Evolutionary conservation across 768 basidiomycete species (phyloP), one percentile per base, ranked within the genome.

Genomic region (Pleurotus tuoliensis): DNA sequence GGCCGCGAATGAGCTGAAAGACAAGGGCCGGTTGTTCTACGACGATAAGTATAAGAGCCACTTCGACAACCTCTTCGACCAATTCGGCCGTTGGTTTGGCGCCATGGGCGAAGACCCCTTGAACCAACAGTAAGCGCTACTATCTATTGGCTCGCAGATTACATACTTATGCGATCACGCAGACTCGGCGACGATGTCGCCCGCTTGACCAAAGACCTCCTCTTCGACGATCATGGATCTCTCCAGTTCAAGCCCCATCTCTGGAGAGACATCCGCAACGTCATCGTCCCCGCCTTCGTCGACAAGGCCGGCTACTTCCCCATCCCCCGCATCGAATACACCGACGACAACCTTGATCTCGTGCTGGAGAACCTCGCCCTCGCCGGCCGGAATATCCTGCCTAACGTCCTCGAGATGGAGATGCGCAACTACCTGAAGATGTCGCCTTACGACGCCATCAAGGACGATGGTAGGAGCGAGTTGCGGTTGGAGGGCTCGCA

Each of bases 311-410:
- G 87, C 20, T 88, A 92, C 64, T 66, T 95, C 55, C 94, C 94
- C 11, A 95, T 98, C 60, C 95, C 95, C 0, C 87, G 94, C 41
- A 84, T 94, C 67, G 94, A 96, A 70, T 98, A 96, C 73, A 87
- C 88, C 44, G 93, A 96, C 69, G 87, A 92, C 50, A 66, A 77
- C 5, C 72, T 95, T 58, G 94, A 96, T 62, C 79, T 97, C 45
- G 91, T 95, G 57, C 83, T 97, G 59, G 95, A 98, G 77, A 98
- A 95, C 69, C 80, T 98, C 34, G 88, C 90, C 0, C 78, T 95
- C 16, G 86, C 90, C 58, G 92, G 92, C 12, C 82, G 86, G 39
- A 96, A 97, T 73, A 72, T 98, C 3, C 87, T 95, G 78, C 94
- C 94, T 1, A 92, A 88, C 63, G 65, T 88, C 58, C 77, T 90